These are phyloP conservation scores for Leccinum uliginosum DNA, from an alignment of 768 basidiomycete species.

Conservation along the genomic window DNA sequence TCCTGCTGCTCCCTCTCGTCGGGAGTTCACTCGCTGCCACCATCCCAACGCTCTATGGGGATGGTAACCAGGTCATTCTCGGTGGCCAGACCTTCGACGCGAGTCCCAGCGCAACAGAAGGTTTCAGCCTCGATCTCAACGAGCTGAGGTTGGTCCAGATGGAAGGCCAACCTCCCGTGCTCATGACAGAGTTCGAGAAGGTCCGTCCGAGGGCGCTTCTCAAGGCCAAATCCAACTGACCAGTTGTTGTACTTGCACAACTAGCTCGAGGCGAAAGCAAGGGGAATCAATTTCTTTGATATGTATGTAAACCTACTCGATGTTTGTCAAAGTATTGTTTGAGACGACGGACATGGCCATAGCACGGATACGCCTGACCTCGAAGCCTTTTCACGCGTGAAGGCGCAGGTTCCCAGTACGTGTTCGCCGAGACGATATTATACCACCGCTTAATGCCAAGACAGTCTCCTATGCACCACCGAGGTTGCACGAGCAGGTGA, in stretches of 20 bases:
- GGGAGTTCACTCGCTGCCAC: slow-evolving; percentile 21
- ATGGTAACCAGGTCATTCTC: slow-evolving; percentile 20
- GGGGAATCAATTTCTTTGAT: slow-evolving; percentile 83
- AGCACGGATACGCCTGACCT: slow-evolving; percentile 76
- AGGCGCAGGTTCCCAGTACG: slow-evolving; percentile 37
- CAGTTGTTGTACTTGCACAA: not conserved
- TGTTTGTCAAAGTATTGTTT: not conserved
- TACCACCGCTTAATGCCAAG: not conserved
- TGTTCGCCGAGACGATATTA: not conserved
- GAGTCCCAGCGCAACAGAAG: slow-evolving; percentile 26
- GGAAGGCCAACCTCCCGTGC: slow-evolving; percentile 62
- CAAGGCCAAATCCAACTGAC: not conserved
- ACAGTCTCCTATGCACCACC: slow-evolving; percentile 55
- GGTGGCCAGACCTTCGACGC: slow-evolving; percentile 27
- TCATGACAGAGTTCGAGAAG: slow-evolving; percentile 91
- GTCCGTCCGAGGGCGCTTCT: slow-evolving; percentile 29
- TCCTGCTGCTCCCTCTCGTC: slow-evolving; percentile 18
- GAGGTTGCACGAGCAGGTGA: slow-evolving; percentile 56
- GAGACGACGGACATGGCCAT: slow-evolving; percentile 6
- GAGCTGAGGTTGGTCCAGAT: slow-evolving; percentile 73
- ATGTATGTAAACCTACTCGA: slow-evolving; percentile 45
- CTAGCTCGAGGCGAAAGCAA: slow-evolving; percentile 73
- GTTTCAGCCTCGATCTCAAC: slow-evolving; percentile 69
- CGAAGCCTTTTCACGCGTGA: slow-evolving; percentile 38
- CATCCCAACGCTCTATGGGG: slow-evolving; percentile 5